These are phyloP conservation scores for Jatropha podagrica DNA, from an alignment of 441 rosid species.

Conservation along the genomic window DNA sequence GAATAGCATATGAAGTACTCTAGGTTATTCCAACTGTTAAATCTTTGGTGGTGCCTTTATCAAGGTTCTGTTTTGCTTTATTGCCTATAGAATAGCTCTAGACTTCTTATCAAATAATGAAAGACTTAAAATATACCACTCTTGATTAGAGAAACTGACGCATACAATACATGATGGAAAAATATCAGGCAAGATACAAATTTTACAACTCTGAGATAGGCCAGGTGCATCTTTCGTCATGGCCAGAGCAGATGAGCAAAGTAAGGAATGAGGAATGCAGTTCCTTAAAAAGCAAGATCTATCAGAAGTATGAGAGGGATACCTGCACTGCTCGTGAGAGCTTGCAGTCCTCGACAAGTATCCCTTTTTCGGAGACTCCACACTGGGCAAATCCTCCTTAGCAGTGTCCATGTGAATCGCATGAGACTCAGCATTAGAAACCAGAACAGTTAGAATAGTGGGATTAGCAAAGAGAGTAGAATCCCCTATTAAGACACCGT, in stretches of 20 bases:
- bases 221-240: not conserved
- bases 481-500: constrained; percentile 21
- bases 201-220: not conserved
- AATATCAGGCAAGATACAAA: not conserved
- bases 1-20: constrained; percentile 16
- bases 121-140: not conserved
- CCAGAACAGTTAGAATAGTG: constrained; percentile 40
- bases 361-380: constrained; percentile 44
- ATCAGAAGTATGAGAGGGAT: not conserved
- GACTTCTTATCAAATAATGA: not conserved
- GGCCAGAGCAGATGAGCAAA: not conserved
- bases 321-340: constrained; percentile 82
- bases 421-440: constrained; percentile 44
- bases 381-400: constrained; percentile 29
- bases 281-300: not conserved
- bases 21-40: not conserved
- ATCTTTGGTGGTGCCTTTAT: not conserved
- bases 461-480: constrained; percentile 24
- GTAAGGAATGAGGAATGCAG: not conserved
- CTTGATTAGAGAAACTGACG: not conserved
- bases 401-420: constrained; percentile 22
- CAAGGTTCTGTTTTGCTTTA: not conserved
- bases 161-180: not conserved
- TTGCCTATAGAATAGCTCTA: not conserved
- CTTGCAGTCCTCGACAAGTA: constrained; percentile 51